Conservation (phyloP, 345 rosid species). For the Melastoma malabathricum region DNA sequence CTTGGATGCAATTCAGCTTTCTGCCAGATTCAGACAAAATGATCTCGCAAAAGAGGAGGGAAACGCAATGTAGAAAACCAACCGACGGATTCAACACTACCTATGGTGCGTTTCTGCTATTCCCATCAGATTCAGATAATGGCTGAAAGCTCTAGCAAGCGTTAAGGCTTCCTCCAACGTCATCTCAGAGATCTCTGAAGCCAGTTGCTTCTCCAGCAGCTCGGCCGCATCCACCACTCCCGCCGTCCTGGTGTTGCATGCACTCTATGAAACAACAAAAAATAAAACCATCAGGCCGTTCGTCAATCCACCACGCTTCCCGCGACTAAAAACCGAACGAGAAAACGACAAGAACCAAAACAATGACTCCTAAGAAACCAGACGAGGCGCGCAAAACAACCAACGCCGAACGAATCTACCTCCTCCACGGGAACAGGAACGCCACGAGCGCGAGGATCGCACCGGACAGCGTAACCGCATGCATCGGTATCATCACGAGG, state of each 20-base stretch:
- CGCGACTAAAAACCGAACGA: background rate
- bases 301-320: background rate
- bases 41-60: no score
- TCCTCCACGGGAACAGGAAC: background rate
- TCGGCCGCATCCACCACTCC: constrained; percentile 83
- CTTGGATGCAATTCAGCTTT: no score
- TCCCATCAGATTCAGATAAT: constrained; percentile 87
- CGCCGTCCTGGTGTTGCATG: constrained; percentile 71
- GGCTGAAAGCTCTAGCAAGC: constrained; percentile 85
- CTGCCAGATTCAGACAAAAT: no score
- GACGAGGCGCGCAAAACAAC: no score
- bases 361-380: no score
- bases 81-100: constrained; percentile 15
- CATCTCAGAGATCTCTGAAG: constrained; percentile 67
- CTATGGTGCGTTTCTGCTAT: constrained; percentile 94
- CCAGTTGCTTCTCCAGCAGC: constrained; percentile 73
- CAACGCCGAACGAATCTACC: no score
- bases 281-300: background rate
- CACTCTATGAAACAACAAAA: constrained; percentile 34
- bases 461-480: background rate
- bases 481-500: background rate
- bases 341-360: background rate
- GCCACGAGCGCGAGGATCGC: no score
- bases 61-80: background rate
- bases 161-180: constrained; percentile 76